phyloP scores from a whole-genome alignment of 2,329 filamentous ascomycete genomes.

The Aspergillus sp. region DNA sequence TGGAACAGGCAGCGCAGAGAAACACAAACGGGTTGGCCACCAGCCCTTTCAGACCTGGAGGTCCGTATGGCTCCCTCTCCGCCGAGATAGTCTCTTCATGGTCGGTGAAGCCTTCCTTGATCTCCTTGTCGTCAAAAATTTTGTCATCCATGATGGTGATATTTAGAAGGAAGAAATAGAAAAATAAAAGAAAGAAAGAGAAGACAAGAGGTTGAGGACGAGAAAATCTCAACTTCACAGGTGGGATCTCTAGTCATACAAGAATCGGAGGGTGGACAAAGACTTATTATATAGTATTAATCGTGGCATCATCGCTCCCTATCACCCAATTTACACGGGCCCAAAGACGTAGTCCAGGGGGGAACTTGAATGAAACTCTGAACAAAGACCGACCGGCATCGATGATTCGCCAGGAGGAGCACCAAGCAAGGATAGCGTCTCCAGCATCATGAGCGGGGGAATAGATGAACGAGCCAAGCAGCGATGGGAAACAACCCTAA shows the following conservation, averaged over 20 bases:
- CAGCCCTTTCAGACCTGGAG: conserved; percentile 42
- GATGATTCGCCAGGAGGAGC: conserved; percentile 7
- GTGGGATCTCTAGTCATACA: too few relatives aligned
- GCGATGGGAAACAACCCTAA: too few relatives aligned
- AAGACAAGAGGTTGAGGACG: neutral
- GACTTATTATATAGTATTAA: too few relatives aligned
- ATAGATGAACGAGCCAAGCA: too few relatives aligned
- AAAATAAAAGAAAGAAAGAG: neutral
- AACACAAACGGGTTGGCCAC: conserved; percentile 47
- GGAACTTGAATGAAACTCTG: neutral
- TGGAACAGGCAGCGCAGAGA: conserved; percentile 48
- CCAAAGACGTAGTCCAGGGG: too few relatives aligned
- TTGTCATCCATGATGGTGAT: conserved; percentile 15
- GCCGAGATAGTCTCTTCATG: conserved; percentile 28
- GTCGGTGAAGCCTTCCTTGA: conserved; percentile 25
- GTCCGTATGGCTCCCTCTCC: conserved; percentile 28
- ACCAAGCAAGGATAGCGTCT: neutral
- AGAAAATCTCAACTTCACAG: neutral
- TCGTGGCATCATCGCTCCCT: too few relatives aligned
- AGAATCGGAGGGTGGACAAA: too few relatives aligned
- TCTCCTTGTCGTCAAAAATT: conserved; percentile 4
- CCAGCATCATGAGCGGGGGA: too few relatives aligned
- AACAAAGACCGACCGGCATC: conserved; percentile 2
- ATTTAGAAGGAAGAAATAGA: too few relatives aligned
- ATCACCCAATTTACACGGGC: too few relatives aligned